These are phyloP conservation scores for Pisolithus marmoratus DNA, from an alignment of 768 basidiomycete species.

Conservation along the genomic window DNA sequence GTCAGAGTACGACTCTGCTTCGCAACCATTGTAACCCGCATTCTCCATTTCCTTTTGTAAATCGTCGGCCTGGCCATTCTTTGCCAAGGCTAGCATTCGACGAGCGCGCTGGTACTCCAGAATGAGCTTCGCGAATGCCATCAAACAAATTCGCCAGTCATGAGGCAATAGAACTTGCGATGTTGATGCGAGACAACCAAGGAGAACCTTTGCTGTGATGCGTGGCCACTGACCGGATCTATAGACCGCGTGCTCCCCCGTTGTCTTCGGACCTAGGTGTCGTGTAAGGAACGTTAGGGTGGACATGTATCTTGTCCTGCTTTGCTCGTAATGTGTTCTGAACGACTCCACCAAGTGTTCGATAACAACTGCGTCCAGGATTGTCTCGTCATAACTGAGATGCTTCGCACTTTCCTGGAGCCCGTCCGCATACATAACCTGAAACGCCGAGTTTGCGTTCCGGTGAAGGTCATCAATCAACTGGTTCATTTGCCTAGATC, in stretches of 20 bases:
- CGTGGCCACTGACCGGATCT: conserved; percentile 34
- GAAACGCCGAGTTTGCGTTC: conserved; percentile 5
- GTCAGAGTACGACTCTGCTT: conserved; percentile 23
- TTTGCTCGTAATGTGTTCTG: conserved; percentile 3
- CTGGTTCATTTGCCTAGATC: not conserved
- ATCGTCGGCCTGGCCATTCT: conserved; percentile 23
- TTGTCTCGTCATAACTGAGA: conserved; percentile 1
- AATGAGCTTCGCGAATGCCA: conserved; percentile 21
- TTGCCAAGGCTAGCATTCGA: conserved; percentile 26
- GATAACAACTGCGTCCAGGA: not conserved
- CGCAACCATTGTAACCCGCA: conserved; percentile 16
- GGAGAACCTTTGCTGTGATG: conserved; percentile 24
- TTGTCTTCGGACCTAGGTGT: conserved; percentile 10
- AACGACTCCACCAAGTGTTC: not conserved
- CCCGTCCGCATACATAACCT: conserved; percentile 8
- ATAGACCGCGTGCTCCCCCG: conserved; percentile 13
- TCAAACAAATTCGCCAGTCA: conserved; percentile 28
- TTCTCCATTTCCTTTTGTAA: conserved; percentile 24
- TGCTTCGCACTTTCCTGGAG: conserved; percentile 9
- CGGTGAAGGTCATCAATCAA: conserved; percentile 3
- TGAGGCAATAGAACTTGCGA: conserved; percentile 10
- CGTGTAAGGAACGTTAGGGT: not conserved
- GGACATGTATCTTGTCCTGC: conserved; percentile 2
- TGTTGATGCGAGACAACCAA: conserved; percentile 25
- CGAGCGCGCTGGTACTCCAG: conserved; percentile 34